Evolutionary conservation across 805 yeast species (phyloP), one percentile per base, ranked within the genome.

Genomic region (Geotrichum ghanense): DNA sequence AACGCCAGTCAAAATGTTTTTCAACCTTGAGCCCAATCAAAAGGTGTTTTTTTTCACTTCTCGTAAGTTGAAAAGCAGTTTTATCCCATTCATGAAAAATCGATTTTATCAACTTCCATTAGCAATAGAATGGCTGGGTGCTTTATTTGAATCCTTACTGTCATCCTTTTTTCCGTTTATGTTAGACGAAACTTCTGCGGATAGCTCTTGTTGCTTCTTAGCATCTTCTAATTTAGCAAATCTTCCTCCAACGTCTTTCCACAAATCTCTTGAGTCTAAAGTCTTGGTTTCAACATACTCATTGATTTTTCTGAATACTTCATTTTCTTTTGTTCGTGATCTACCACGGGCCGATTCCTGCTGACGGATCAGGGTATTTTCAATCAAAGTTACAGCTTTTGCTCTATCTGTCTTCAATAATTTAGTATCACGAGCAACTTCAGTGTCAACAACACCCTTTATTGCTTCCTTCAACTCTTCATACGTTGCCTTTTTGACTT

Each of bases 331-430:
- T 9, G 31, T 9, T 25, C 14, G 12, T 6, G 37, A 31, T 12
- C 37, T 31, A n/a, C 19, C 12, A n/a, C 37, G 5, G 5, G 37
- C 37, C 16, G 37, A 31, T 12, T 47, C 50, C 21, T 40, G 42
- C 26, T 45, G 47, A 19, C 56, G 45, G 34, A 45, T 51, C 22
- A 55, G 45, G 12, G 47, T 47, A 3, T 55, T 55, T 42, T 57
- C 61, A 3, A 56, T 43, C n/a, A 56, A 31, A 3, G 55, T 58
- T 7, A 56, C 58, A 3, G 57, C 48, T 40, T 53, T 57, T 22
- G 52, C 50, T 24, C 57, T 45, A 20, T 56, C 58, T 22, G 53
- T 45, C 5, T 48, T 45, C 25, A 57, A 51, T 24, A 56, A 45
- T 21, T 43, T 27, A 16, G 58, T 54, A 24, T 56, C 54, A 31